These are phyloP conservation scores for Cladophialophora yegresii DNA, from an alignment of 2,329 filamentous ascomycete genomes.

Conservation along the genomic window DNA sequence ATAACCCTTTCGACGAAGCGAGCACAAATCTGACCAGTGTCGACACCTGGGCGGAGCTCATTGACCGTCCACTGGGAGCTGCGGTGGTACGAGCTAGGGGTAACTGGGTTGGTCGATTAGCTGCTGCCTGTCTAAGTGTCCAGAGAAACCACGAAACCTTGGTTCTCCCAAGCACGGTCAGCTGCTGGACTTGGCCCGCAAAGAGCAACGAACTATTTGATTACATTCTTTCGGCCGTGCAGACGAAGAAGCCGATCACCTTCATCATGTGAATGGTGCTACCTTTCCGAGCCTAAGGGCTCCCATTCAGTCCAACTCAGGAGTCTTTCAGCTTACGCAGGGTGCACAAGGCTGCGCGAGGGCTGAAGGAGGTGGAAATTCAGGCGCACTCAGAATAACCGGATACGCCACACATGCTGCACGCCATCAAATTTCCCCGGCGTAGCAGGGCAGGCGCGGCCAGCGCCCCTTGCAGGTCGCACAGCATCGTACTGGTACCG, in stretches of 20 bases:
- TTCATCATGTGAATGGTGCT: neutral
- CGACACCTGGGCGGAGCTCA: neutral
- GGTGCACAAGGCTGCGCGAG: neutral
- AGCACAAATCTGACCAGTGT: neutral
- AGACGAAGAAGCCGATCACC: neutral
- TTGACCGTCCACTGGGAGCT: neutral
- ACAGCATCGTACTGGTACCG: neutral
- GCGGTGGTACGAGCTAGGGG: neutral
- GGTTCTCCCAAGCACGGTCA: neutral
- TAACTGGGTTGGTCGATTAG: neutral
- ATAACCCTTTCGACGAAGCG: neutral
- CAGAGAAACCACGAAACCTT: neutral
- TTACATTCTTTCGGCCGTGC: neutral
- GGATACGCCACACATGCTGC: neutral
- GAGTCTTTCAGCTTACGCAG: neutral
- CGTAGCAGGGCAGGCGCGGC: neutral
- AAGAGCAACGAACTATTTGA: neutral
- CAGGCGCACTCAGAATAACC: neutral
- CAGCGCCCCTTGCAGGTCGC: neutral
- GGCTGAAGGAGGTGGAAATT: neutral
- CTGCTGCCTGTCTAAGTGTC: neutral
- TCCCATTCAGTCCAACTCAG: neutral
- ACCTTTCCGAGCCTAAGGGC: neutral
- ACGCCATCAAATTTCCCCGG: neutral
- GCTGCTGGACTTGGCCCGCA: neutral